Conservation (phyloP, 371 early-diverging fungal species). For the Mucor indicus region DNA sequence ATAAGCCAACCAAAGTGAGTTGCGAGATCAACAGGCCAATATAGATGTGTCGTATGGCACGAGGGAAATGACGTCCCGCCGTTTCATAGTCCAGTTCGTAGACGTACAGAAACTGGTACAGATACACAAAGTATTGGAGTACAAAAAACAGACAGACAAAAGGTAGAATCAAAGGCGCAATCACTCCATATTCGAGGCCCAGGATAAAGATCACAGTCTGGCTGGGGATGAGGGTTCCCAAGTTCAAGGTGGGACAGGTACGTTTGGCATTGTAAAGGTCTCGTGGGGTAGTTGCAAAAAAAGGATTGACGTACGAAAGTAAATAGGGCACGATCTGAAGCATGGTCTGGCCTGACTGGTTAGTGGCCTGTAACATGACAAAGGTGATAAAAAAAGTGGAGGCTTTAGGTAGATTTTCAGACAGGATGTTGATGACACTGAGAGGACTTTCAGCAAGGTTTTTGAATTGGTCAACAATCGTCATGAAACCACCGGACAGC, state of each 20-base stretch:
- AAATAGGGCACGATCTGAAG: constrained; percentile 66
- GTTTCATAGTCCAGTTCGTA: constrained; percentile 60
- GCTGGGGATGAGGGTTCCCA: constrained; percentile 52
- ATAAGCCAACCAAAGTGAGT: constrained; percentile 67
- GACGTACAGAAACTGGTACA: constrained; percentile 78
- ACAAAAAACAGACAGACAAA: constrained; percentile 75
- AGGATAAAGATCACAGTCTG: constrained; percentile 70
- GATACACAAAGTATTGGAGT: constrained; percentile 72
- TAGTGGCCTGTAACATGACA: constrained; percentile 69
- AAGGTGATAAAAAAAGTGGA: constrained; percentile 83
- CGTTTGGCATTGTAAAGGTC: constrained; percentile 55
- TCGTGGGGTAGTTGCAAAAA: constrained; percentile 76
- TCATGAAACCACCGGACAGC: constrained; percentile 62
- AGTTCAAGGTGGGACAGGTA: constrained; percentile 36
- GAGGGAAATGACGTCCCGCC: constrained; percentile 70
- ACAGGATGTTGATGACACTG: constrained; percentile 48
- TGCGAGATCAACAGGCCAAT: constrained; percentile 69
- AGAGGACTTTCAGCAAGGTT: constrained; percentile 46
- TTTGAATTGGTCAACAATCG: constrained; percentile 27
- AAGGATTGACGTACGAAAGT: constrained; percentile 58
- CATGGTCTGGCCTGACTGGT: constrained; percentile 65
- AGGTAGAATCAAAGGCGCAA: constrained; percentile 79
- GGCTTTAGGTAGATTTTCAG: constrained; percentile 60
- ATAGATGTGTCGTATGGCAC: constrained; percentile 65
- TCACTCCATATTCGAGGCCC: constrained; percentile 72